Evolutionary conservation across 331 rosid genomes (phyloP).

Genomic region (Ulmus americana): DNA sequence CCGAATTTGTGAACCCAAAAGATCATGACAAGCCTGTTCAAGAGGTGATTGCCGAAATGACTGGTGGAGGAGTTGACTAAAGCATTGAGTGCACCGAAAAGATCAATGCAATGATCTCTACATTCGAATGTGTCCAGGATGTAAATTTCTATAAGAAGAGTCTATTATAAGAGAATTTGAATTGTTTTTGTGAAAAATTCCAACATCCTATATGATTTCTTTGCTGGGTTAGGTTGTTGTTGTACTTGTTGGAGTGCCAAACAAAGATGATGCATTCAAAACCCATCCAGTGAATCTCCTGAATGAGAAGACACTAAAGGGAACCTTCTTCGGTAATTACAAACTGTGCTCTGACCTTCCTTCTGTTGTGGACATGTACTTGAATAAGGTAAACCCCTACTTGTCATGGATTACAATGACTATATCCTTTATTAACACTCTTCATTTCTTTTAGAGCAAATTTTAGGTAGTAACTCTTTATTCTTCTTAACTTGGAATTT

Average conservation of each 20-base stretch:
- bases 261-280: conserved; percentile 26
- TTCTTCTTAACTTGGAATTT: too few relatives aligned
- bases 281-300: conserved; percentile 30
- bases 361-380: conserved; percentile 28
- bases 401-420: too few relatives aligned
- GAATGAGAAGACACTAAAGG: conserved; percentile 32
- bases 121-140: conserved; percentile 41
- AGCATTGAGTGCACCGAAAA: conserved; percentile 44
- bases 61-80: conserved; percentile 45
- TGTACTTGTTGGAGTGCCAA: conserved; percentile 33
- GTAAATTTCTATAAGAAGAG: conserved; percentile 11
- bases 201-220: neutral
- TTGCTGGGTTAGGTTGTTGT: conserved; percentile 36
- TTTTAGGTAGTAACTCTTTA: too few relatives aligned
- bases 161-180: neutral
- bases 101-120: conserved; percentile 30
- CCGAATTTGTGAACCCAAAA: conserved; percentile 42
- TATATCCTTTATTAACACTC: too few relatives aligned
- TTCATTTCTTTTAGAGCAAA: too few relatives aligned
- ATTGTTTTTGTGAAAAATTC: neutral
- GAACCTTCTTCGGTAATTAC: conserved; percentile 36
- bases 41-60: conserved; percentile 41
- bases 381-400: conserved; percentile 29
- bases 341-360: conserved; percentile 32
- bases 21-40: conserved; percentile 43